A percentile compares a stretch with the other conserved stretches of the same genome.
Conservation (phyloP, 2,329 filamentous ascomycete genomes). For the Claviceps monticola region DNA sequence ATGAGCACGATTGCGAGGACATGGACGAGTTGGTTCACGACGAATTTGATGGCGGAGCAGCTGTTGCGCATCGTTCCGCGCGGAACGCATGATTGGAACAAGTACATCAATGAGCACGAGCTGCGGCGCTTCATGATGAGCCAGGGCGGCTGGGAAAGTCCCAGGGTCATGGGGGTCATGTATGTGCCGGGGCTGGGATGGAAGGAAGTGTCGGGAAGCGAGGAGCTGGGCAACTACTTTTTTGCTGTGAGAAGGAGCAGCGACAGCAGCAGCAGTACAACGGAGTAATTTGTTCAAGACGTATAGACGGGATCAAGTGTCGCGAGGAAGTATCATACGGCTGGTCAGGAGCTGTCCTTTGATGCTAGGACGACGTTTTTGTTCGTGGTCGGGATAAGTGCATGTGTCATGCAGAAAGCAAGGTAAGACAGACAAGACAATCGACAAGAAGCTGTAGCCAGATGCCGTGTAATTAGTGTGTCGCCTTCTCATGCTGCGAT, state of each 20-base stretch:
- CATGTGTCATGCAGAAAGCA: neutral
- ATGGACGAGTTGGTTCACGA: conserved; percentile 80
- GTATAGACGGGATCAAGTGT: neutral
- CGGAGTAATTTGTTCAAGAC: neutral
- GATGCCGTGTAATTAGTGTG: neutral
- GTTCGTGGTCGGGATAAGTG: neutral
- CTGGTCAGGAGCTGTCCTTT: too few relatives aligned
- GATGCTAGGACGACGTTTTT: too few relatives aligned
- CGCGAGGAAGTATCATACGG: too few relatives aligned
- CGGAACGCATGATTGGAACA: conserved; percentile 91
- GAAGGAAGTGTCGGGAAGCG: conserved; percentile 68
- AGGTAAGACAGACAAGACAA: neutral
- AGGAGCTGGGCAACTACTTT: conserved; percentile 90
- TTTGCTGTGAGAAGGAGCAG: conserved; percentile 53
- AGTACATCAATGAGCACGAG: conserved; percentile 86
- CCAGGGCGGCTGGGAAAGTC: conserved; percentile 43
- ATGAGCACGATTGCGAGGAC: conserved; percentile 87
- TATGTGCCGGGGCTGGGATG: conserved; percentile 87
- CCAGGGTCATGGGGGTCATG: conserved; percentile 62
- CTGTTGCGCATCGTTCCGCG: conserved; percentile 73
- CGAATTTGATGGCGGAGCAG: conserved; percentile 84
- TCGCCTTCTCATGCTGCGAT: neutral
- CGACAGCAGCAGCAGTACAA: conserved; percentile 26
- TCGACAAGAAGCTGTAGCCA: neutral
- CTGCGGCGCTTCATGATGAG: conserved; percentile 42